Evolutionary conservation across 805 yeast species (phyloP).

Genomic region (Starmerella asiatica): DNA sequence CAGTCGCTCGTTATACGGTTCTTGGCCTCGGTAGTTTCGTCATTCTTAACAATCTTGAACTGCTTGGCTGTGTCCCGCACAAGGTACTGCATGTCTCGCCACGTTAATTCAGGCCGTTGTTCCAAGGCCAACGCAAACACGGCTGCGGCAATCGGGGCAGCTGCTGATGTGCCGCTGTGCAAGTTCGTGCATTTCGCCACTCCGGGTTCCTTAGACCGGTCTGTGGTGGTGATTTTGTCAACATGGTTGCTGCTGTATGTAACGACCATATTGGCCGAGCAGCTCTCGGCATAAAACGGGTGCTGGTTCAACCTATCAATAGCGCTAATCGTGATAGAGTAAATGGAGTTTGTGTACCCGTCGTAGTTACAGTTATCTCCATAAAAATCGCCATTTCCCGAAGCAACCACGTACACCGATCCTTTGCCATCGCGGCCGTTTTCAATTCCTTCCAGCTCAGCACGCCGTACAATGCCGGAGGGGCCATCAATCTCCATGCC

Average conservation of each 20-base stretch:
- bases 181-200: conserved; percentile 42
- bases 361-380: conserved; percentile 93
- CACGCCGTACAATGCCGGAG: conserved; percentile 58
- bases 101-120: conserved; percentile 75
- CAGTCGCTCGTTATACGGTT: conserved; percentile 36
- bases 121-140: conserved; percentile 68
- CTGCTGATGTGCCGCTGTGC: conserved; percentile 98
- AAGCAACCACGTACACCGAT: conserved; percentile 83
- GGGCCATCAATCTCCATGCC: conserved; percentile 83
- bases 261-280: conserved; percentile 88
- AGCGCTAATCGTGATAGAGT: conserved; percentile 89
- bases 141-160: conserved; percentile 98
- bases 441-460: conserved; percentile 69
- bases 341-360: conserved; percentile 92
- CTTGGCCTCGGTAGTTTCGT: neutral
- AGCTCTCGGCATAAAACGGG: conserved; percentile 82
- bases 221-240: conserved; percentile 75
- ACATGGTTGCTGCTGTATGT: conserved; percentile 87
- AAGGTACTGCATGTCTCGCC: conserved; percentile 91
- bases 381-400: conserved; percentile 77
- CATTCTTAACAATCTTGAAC: conserved; percentile 34
- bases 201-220: conserved; percentile 13
- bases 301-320: conserved; percentile 76
- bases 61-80: conserved; percentile 58
- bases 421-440: conserved; percentile 77